Conservation (phyloP, 176 grass and related monocot species). For the Eremochloa ophiuroides region DNA sequence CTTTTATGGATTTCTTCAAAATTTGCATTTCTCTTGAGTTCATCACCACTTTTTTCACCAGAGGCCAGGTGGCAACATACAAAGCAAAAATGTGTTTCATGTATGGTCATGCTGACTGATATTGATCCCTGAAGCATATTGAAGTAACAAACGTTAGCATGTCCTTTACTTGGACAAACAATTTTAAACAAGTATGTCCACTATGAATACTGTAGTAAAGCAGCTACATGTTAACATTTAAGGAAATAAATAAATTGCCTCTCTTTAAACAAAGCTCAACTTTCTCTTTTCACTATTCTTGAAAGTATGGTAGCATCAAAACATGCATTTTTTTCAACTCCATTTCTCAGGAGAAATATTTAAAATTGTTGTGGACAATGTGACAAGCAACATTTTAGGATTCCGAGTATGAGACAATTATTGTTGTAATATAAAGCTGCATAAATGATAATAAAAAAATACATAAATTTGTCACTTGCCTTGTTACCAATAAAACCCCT, state of each 20-base stretch:
- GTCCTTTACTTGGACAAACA: conserved; percentile 1
- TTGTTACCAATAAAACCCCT: conserved; percentile 95
- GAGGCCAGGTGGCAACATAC: conserved; percentile 80
- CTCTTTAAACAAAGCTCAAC: not conserved
- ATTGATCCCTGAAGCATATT: conserved; percentile 68
- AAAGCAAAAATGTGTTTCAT: conserved; percentile 89
- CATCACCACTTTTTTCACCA: conserved; percentile 72
- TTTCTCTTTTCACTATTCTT: not conserved
- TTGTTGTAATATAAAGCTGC: not conserved
- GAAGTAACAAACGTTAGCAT: conserved; percentile 22
- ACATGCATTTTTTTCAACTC: not conserved
- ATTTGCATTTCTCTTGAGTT: conserved; percentile 72
- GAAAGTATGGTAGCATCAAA: not conserved
- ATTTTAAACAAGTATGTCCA: not conserved
- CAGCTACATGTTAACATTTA: not conserved
- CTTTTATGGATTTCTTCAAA: conserved; percentile 72
- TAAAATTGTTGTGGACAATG: not conserved
- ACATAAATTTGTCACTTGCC: conserved; percentile 33
- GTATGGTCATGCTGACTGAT: conserved; percentile 95
- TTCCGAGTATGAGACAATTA: not conserved
- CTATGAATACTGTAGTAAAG: not conserved
- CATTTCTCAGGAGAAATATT: not conserved
- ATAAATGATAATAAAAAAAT: not conserved
- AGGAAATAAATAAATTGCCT: not conserved
- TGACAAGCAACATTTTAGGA: not conserved